Base-by-base conservation (phyloP, 768 basidiomycete species). In the Tylopilus plumbeoviolaceoides region DNA sequence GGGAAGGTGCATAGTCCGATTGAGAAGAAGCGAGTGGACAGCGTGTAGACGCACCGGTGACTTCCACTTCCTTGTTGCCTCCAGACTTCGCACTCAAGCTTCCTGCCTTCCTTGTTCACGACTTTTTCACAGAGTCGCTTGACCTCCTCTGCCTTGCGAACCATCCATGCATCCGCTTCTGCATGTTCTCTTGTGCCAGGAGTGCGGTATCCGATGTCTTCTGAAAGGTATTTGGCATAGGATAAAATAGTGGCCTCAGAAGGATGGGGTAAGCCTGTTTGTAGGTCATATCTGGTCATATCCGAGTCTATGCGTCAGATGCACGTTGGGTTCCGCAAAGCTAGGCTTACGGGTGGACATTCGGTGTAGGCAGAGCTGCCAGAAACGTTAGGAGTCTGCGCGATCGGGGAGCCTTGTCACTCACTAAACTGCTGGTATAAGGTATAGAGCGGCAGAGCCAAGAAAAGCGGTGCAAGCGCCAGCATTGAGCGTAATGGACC, bases 141-240 rank as follows among this genome's bases (percentile, higher is more conserved):
- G 35, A 95, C 67, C 41, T 74, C 73, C 48, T 83, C 72, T 3
- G 87, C 86, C 61, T 86, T 80, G 43, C 79, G 71, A 20, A 85
- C 63, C 78, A 95, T 84, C 84, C 92, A 98, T 23, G 76, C 72
- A 60, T 97, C 94, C 4, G 88, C 92, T 25, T 82, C 66, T 0
- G 89, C 87, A 71, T 97, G 92, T 66, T 98, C 93, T 31, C 77
- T 76, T 0, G 94, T 93, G 1, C 95, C 95, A 10, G 95, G 90
- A 0, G 90, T 97, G 44, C 95, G 78, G 70, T 84, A 98, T 2
- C 94, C 95, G 43, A 94, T 91, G 6, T 81, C 84, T 63, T 94
- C 92, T 1, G 92, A 91, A 7, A 92, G 79, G 53, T 84, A 69
- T 57, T 78, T 81, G 3, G 84, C 80, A 44, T 83, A 72, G 7